A percentile compares a stretch with the other conserved stretches of the same genome.
Evolutionary conservation across 2,329 filamentous ascomycete genomes (phyloP).

Genomic region (Coniochaeta prunicola): DNA sequence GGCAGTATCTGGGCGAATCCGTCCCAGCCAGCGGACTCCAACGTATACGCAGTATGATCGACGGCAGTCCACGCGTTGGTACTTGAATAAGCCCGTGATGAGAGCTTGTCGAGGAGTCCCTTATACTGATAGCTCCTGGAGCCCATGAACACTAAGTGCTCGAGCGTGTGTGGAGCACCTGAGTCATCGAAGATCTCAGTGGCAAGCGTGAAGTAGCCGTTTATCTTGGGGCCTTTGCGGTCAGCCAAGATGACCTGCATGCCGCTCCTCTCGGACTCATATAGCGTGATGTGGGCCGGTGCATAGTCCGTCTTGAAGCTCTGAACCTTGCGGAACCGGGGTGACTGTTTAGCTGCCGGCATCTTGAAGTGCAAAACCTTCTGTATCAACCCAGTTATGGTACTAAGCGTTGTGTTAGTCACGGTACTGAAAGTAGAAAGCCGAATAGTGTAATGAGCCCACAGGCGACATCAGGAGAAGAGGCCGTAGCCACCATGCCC

Average conservation of each 20-base stretch:
- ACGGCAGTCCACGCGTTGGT: constrained; percentile 98
- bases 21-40: constrained; percentile 94
- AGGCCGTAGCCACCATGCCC: not conserved
- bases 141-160: constrained; percentile 81
- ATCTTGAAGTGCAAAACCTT: constrained; percentile 34
- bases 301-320: constrained; percentile 87
- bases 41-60: constrained; percentile 92
- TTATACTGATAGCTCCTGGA: constrained; percentile 93
- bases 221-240: constrained; percentile 87
- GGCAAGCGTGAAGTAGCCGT: constrained; percentile 89
- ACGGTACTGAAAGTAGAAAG: not conserved
- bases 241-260: constrained; percentile 93
- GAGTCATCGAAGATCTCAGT: constrained; percentile 98
- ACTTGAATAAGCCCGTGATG: constrained; percentile 83
- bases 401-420: constrained; percentile 14
- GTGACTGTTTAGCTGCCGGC: constrained; percentile 40
- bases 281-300: constrained; percentile 81
- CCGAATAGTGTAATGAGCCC: not conserved
- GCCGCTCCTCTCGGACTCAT: constrained; percentile 89
- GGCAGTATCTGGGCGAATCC: constrained; percentile 92
- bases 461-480: not conserved
- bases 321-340: constrained; percentile 76
- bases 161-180: constrained; percentile 80
- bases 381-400: constrained; percentile 11
- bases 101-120: constrained; percentile 87